Percentiles rank a stretch among this genome's conserved stretches.
Conservation (phyloP, 2,329 filamentous ascomycete genomes). For the Colletotrichum noveboracense region DNA sequence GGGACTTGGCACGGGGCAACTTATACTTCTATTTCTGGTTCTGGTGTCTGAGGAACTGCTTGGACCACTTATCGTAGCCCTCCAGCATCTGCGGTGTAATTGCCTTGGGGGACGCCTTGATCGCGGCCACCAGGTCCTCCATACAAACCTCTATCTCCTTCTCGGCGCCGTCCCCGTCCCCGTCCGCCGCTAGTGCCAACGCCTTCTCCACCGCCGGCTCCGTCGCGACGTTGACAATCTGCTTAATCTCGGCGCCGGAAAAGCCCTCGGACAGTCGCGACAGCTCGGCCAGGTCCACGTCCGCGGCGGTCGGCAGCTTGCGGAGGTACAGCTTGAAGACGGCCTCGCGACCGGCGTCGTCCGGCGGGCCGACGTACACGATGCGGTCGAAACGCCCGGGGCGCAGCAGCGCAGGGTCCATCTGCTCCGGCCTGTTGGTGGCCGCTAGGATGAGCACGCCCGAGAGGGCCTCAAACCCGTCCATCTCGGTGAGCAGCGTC, state of each 20-base stretch:
- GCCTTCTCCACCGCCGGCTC: constrained; percentile 47
- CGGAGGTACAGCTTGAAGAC: constrained; percentile 75
- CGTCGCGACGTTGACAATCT: constrained; percentile 50
- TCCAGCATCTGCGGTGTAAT: constrained; percentile 65
- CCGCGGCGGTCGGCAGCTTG: constrained; percentile 61
- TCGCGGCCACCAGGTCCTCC: constrained; percentile 48
- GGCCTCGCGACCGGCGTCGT: constrained; percentile 72
- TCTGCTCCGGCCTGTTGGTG: constrained; percentile 85
- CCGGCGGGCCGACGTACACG: constrained; percentile 85
- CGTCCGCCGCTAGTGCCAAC: constrained; percentile 18
- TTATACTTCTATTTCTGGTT: constrained; percentile 10
- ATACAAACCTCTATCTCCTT: constrained; percentile 35
- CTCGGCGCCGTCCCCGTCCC: neutral
- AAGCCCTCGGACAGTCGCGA: constrained; percentile 74
- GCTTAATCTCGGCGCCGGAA: constrained; percentile 82
- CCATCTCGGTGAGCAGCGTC: constrained; percentile 92
- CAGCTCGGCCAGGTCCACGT: constrained; percentile 70
- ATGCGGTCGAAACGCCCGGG: constrained; percentile 85
- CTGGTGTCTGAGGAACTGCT: constrained; percentile 25
- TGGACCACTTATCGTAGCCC: constrained; percentile 63
- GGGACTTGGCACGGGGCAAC: neutral
- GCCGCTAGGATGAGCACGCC: constrained; percentile 89
- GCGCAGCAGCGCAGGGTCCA: constrained; percentile 85
- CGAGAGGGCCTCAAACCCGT: constrained; percentile 85
- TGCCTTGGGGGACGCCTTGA: constrained; percentile 55